Base-by-base conservation (phyloP, 495 filamentous ascomycete species). In the Polyplosphaeria fusca region DNA sequence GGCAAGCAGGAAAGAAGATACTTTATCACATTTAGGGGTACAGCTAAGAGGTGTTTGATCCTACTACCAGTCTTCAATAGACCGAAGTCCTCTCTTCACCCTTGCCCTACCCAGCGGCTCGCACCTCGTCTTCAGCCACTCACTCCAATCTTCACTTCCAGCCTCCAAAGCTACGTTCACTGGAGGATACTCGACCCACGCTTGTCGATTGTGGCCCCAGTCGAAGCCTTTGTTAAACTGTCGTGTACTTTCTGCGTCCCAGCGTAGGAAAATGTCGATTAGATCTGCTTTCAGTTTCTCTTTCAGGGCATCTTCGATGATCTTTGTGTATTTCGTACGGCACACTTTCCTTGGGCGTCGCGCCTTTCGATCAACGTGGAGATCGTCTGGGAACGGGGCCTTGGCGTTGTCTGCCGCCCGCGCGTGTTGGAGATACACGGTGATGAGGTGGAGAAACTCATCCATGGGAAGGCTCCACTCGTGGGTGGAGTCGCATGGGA, bases 131-230 rank as follows among this genome's bases (percentile, higher is more conserved):
- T 22, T 47, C 32, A 56, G 23, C 52, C 52, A 56, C 14, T 80
- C 59, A 76, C 76, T 0, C 81, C 81, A 0, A 78, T 82, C 64
- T 73, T 77, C 0, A 74, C 72, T 12, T 76, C 77, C 28, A 62
- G 70, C 16, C 65, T 85, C 12, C 58, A 84, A 4, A 61, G 65
- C 1, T 75, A 82, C 42, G 70, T 84, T 44, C 66, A 73, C n/a
- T 63, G 78, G 25, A 70, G 71, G 0, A 57, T 84, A 23, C 74
- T 74, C 28, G 76, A 78, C 3, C 66, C 76, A 48, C 27, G 44
- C 14, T 22, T 68, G 16, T 61, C 52, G n/a, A 25, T 3, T 48
- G 2, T 47, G 19, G n/a, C 42, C 43, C 14, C 18, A n/a, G 28
- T 56, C 44, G 9, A 56, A 18, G 2, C 52, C 52, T 22, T 56